Percentiles rank a stretch among this genome's conserved stretches.
Evolutionary conservation across 2,329 filamentous ascomycete species (phyloP).

Genomic region (Sarocladiaceae sp.): DNA sequence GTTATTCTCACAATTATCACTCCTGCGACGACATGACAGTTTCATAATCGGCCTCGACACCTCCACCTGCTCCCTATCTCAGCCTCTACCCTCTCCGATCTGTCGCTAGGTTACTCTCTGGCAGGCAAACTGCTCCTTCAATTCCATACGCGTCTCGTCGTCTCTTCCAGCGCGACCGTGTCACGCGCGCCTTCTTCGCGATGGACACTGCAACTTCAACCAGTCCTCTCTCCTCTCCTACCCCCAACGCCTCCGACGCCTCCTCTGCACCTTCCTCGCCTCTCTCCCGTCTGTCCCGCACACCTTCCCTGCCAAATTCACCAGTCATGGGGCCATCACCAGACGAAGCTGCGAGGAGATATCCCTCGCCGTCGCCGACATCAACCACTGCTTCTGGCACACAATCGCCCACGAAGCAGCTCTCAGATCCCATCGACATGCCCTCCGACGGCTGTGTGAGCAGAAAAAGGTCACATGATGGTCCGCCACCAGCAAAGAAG

Average conservation of each 20-base stretch:
- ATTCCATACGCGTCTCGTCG: background rate
- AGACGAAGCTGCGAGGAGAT: slow-evolving; percentile 35
- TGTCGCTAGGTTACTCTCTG: slow-evolving; percentile 4
- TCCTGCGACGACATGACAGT: slow-evolving; percentile 8
- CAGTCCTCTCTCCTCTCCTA: slow-evolving; percentile 23
- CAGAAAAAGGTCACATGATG: slow-evolving; percentile 39
- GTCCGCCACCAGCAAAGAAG: slow-evolving; percentile 67
- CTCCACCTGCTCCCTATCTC: background rate
- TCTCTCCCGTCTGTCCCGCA: slow-evolving; percentile 46
- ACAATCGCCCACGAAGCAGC: slow-evolving; percentile 45
- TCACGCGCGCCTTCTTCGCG: slow-evolving; percentile 11
- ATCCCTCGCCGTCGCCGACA: slow-evolving; percentile 46
- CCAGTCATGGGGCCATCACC: slow-evolving; percentile 23
- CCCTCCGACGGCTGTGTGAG: slow-evolving; percentile 19
- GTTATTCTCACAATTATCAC: background rate
- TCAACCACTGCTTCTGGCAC: slow-evolving; percentile 37
- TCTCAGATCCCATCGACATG: slow-evolving; percentile 28
- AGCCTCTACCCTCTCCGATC: background rate
- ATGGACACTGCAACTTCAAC: slow-evolving; percentile 18
- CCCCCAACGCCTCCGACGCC: slow-evolving; percentile 29
- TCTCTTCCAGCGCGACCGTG: slow-evolving; percentile 2
- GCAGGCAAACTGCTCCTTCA: background rate
- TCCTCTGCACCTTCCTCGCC: slow-evolving; percentile 45
- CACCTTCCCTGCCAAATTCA: slow-evolving; percentile 45
- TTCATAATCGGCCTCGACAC: slow-evolving; percentile 4